Evolutionary conservation across 495 filamentous ascomycete genomes (phyloP).

Genomic region (Aspergillus haitiensis): DNA sequence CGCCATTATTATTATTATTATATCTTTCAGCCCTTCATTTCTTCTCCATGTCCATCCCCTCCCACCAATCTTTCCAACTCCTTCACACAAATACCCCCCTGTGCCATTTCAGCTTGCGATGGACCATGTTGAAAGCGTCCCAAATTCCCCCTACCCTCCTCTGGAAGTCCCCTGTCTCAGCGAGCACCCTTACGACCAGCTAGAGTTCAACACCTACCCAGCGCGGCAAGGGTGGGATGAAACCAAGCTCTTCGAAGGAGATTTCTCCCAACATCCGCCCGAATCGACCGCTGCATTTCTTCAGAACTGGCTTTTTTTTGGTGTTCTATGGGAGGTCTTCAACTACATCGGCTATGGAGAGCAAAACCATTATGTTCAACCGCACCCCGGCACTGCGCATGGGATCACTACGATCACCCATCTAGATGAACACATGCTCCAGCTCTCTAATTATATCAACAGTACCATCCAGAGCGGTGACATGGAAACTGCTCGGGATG

Average conservation of each 20-base stretch:
- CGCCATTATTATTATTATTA: no score
- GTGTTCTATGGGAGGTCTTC: conserved; percentile 13
- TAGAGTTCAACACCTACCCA: conserved; percentile 6
- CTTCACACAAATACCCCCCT: not conserved
- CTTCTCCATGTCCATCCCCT: not conserved
- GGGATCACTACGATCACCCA: conserved; percentile 1
- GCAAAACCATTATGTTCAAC: not conserved
- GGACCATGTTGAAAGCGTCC: conserved; percentile 8
- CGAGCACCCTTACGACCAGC: not conserved
- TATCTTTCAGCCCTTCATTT: no score
- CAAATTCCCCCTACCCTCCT: conserved; percentile 3
- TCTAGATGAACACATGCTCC: conserved; percentile 3
- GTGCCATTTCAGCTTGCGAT: not conserved
- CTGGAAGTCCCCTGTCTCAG: conserved; percentile 6
- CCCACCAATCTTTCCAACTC: not conserved
- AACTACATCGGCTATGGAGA: conserved; percentile 1
- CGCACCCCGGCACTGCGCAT: not conserved
- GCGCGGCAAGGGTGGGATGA: conserved; percentile 9
- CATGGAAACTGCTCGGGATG: not conserved
- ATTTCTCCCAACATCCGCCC: conserved; percentile 3
- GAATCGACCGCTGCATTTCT: conserved; percentile 1
- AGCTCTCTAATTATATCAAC: not conserved
- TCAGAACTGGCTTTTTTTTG: conserved; percentile 12
- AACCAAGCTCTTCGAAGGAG: not conserved
- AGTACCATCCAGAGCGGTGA: not conserved